These are phyloP conservation scores for Sporisorium exsertum DNA, from an alignment of 1,284 basidiomycete genomes.

Conservation along the genomic window DNA sequence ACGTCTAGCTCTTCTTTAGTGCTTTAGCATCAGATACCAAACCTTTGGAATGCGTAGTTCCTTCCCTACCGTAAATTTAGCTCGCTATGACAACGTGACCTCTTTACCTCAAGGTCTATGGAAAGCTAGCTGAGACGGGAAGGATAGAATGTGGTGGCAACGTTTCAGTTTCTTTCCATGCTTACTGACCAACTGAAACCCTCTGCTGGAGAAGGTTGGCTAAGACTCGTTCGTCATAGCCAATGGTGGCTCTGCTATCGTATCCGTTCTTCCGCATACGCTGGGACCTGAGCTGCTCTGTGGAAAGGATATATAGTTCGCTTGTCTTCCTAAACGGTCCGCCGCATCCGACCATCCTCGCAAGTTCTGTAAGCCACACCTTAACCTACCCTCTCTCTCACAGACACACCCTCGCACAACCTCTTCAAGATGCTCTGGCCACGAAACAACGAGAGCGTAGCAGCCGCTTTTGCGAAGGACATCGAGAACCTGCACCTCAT, in stretches of 20 bases:
- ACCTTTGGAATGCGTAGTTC: not conserved
- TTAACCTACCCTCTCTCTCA: not conserved
- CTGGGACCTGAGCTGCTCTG: not conserved
- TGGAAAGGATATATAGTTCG: conserved; percentile 2
- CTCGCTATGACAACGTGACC: no score
- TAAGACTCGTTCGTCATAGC: not conserved
- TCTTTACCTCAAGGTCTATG: no score
- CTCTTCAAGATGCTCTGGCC: conserved; percentile 43
- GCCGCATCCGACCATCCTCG: no score
- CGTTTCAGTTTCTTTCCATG: no score
- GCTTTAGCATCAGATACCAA: not conserved
- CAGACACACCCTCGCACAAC: not conserved
- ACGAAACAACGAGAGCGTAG: conserved; percentile 23
- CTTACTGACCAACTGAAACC: not conserved
- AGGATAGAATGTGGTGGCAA: no score
- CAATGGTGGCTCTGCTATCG: not conserved
- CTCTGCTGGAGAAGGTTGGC: not conserved
- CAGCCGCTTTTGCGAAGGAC: conserved; percentile 40
- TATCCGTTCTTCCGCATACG: not conserved
- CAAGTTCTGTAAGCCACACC: not conserved
- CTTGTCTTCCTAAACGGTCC: no score
- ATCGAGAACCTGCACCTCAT: conserved; percentile 44
- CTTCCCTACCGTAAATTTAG: no score
- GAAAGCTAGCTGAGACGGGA: no score
- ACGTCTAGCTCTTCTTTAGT: conserved; percentile 5